These are phyloP conservation scores for Taphrina populina DNA, from an alignment of 1,139 yeast species.

Conservation along the genomic window DNA sequence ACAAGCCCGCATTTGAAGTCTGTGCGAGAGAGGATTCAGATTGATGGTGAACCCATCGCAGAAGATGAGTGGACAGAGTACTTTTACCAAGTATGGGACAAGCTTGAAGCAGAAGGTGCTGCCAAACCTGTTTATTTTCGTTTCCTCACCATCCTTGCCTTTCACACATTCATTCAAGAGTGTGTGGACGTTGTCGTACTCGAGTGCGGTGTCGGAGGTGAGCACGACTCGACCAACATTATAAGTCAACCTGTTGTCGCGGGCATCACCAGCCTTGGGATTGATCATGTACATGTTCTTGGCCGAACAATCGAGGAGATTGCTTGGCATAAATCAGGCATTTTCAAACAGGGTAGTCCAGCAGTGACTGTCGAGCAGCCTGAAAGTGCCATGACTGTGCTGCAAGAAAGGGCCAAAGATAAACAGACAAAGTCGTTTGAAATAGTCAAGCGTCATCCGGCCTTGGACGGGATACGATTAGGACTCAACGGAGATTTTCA, in stretches of 20 bases:
- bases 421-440: constrained; percentile 48
- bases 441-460: constrained; percentile 1
- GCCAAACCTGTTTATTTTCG: constrained; percentile 89
- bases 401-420: constrained; percentile 68
- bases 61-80: constrained; percentile 67
- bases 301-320: constrained; percentile 87
- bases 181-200: constrained; percentile 89
- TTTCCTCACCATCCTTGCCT: constrained; percentile 80
- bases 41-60: constrained; percentile 79
- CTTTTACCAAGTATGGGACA: constrained; percentile 93
- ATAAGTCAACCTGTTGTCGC: constrained; percentile 76
- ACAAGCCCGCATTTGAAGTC: constrained; percentile 94
- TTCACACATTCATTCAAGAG: constrained; percentile 83
- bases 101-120: constrained; percentile 56
- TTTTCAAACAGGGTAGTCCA: constrained; percentile 66
- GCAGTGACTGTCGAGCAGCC: constrained; percentile 69
- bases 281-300: constrained; percentile 86
- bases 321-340: constrained; percentile 96
- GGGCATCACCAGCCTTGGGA: constrained; percentile 83
- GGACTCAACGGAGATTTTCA: constrained; percentile 92
- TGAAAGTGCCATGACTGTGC: constrained; percentile 50
- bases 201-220: constrained; percentile 99
- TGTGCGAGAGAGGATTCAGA: constrained; percentile 86
- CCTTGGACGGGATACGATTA: constrained; percentile 58
- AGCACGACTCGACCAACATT: constrained; percentile 89